A percentile compares a stretch with the other conserved stretches of the same genome.
These are phyloP conservation scores for Penicillium nucicola DNA, from an alignment of 495 filamentous ascomycete genomes.

Conservation along the genomic window DNA sequence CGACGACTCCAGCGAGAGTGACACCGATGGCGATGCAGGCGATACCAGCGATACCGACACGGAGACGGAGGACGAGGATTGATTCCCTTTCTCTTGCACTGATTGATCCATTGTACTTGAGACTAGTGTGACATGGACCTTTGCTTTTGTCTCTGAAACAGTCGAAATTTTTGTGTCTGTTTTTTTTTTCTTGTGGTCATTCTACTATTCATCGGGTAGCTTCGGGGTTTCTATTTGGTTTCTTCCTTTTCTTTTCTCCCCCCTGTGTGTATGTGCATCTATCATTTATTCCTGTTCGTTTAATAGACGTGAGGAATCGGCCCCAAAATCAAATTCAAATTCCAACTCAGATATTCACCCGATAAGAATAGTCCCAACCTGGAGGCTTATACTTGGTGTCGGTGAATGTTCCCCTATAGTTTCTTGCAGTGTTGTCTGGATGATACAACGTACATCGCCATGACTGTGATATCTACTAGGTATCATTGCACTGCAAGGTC, in stretches of 20 bases:
- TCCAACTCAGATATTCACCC: no score
- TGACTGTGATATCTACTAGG: no score
- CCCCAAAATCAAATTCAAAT: not conserved
- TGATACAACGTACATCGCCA: no score
- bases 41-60: constrained; percentile 78
- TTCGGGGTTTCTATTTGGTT: constrained; percentile 6
- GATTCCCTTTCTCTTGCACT: constrained; percentile 22
- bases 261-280: constrained; percentile 13
- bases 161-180: constrained; percentile 1
- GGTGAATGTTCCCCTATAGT: no score
- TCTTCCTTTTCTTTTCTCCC: not conserved
- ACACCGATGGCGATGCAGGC: constrained; percentile 79
- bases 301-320: constrained; percentile 18
- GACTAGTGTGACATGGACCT: constrained; percentile 18
- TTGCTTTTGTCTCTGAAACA: not conserved
- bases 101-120: constrained; percentile 23
- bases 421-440: no score
- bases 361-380: no score
- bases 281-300: constrained; percentile 4
- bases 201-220: constrained; percentile 12
- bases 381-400: no score
- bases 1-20: constrained; percentile 71
- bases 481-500: no score
- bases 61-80: constrained; percentile 67
- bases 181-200: constrained; percentile 7